phyloP scores from a whole-genome alignment of 139 green algal species.

The Auxenochlorella pyrenoidosa region DNA sequence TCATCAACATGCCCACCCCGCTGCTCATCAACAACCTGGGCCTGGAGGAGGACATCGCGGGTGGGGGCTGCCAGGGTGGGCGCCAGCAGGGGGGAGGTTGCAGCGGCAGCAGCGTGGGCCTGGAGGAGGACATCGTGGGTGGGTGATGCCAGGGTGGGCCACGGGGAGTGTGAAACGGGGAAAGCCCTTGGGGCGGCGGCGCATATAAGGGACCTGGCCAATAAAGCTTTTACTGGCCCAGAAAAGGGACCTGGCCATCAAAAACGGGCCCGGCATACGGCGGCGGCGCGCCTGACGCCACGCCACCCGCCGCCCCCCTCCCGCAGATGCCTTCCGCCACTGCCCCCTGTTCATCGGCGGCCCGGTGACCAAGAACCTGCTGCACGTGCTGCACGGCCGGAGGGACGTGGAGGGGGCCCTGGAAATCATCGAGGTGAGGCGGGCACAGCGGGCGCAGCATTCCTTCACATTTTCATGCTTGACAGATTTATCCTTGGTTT shows the following conservation, averaged over 20 bases:
- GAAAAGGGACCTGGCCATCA: too few species aligned
- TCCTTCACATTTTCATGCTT: too few species aligned
- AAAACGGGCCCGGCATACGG: too few species aligned
- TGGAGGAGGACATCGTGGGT: conserved; percentile 43
- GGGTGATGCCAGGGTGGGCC: neutral
- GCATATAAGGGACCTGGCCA: too few species aligned
- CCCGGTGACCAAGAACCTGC: conserved; percentile 39
- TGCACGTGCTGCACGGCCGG: conserved; percentile 54
- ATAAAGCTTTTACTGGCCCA: too few species aligned
- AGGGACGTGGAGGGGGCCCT: conserved; percentile 33
- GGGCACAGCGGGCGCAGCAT: too few species aligned
- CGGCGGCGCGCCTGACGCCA: too few species aligned
- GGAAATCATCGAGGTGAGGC: conserved; percentile 43
- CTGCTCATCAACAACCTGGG: conserved; percentile 38
- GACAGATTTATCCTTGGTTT: too few species aligned
- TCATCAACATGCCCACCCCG: conserved; percentile 49
- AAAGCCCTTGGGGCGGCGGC: too few species aligned
- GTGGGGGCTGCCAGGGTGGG: neutral
- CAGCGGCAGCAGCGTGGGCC: conserved; percentile 23
- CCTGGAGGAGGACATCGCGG: conserved; percentile 41
- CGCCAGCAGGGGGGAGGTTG: too few species aligned
- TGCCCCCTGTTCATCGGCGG: conserved; percentile 50
- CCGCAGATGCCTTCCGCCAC: conserved; percentile 39
- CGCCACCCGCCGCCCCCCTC: too few species aligned
- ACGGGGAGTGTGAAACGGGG: too few species aligned